Conservation (phyloP, 768 basidiomycete species). For the Psilocybe tampanensis region DNA sequence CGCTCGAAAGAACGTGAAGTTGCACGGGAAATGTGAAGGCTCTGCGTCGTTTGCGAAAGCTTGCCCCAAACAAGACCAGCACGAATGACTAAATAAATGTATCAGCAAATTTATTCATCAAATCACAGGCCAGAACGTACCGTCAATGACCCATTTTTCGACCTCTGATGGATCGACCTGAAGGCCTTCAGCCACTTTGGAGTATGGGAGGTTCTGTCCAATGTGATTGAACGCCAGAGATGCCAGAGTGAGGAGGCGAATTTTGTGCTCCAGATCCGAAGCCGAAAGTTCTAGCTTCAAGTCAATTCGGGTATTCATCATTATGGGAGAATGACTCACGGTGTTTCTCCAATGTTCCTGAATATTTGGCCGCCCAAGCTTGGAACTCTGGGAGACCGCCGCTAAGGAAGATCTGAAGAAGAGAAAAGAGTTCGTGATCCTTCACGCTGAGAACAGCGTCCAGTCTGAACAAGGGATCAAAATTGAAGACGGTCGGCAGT, state of each 20-base stretch:
- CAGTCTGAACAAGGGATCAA: slow-evolving; percentile 78
- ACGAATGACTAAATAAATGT: slow-evolving; percentile 64
- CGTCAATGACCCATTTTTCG: slow-evolving; percentile 88
- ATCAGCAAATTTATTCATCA: slow-evolving; percentile 3
- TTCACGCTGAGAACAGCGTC: slow-evolving; percentile 68
- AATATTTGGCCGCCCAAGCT: slow-evolving; percentile 58
- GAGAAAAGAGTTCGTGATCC: slow-evolving; percentile 70
- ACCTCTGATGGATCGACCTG: slow-evolving; percentile 68
- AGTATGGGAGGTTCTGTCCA: slow-evolving; percentile 73
- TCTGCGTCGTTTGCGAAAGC: slow-evolving; percentile 79
- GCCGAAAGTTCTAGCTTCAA: slow-evolving; percentile 27
- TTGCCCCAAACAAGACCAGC: slow-evolving; percentile 79
- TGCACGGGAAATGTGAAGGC: slow-evolving; percentile 71
- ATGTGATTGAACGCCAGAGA: slow-evolving; percentile 78
- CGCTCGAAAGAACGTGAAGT: slow-evolving; percentile 76
- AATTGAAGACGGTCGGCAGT: slow-evolving; percentile 72
- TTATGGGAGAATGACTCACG: slow-evolving; percentile 39
- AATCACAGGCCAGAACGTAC: slow-evolving; percentile 39
- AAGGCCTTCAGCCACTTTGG: slow-evolving; percentile 65
- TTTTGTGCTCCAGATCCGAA: slow-evolving; percentile 71
- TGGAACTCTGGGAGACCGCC: slow-evolving; percentile 63
- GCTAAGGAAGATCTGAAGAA: slow-evolving; percentile 76
- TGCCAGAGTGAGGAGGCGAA: slow-evolving; percentile 75
- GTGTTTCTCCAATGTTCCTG: slow-evolving; percentile 52
- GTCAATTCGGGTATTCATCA: background rate